Percentiles rank a stretch among this genome's conserved stretches.
phyloP scores from a whole-genome alignment of 129 eudicot species.

The Arctium minus region DNA sequence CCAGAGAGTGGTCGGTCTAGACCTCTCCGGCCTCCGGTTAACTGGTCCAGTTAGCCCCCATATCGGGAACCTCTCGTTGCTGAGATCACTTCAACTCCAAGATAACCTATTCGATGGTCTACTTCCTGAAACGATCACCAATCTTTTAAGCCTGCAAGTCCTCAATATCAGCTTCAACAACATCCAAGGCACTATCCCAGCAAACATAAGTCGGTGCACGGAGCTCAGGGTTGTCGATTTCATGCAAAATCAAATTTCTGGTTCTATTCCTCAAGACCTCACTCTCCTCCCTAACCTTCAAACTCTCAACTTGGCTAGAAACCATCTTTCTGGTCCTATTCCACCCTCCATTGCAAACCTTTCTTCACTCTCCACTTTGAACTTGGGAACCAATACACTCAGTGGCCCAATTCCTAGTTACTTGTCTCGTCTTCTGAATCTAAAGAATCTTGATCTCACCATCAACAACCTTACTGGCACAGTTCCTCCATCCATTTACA shows the following conservation, averaged over 20 bases:
- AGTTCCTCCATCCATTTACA: constrained; percentile 65
- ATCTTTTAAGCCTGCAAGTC: constrained; percentile 43
- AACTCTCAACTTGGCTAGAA: constrained; percentile 53
- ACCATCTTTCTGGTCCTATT: constrained; percentile 46
- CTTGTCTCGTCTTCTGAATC: constrained; percentile 32
- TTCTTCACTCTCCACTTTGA: constrained; percentile 39
- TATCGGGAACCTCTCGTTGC: constrained; percentile 56
- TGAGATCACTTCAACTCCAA: constrained; percentile 51
- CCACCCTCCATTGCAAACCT: constrained; percentile 56
- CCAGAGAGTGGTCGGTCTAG: constrained; percentile 43
- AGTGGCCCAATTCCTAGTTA: constrained; percentile 46
- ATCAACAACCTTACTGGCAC: constrained; percentile 55
- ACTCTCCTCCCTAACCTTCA: constrained; percentile 39
- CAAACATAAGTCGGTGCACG: constrained; percentile 39
- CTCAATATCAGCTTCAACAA: constrained; percentile 52
- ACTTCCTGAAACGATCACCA: constrained; percentile 43
- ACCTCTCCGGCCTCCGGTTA: constrained; percentile 44
- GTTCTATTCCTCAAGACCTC: constrained; percentile 45
- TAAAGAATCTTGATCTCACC: constrained; percentile 57
- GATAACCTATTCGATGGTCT: constrained; percentile 39
- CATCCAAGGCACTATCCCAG: constrained; percentile 47
- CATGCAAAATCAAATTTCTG: constrained; percentile 49
- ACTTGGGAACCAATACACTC: constrained; percentile 54
- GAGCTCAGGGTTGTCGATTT: constrained; percentile 44
- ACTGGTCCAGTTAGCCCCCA: constrained; percentile 49